Conservation (phyloP, 1,284 basidiomycete genomes). For the Rhodotorula sp. region DNA sequence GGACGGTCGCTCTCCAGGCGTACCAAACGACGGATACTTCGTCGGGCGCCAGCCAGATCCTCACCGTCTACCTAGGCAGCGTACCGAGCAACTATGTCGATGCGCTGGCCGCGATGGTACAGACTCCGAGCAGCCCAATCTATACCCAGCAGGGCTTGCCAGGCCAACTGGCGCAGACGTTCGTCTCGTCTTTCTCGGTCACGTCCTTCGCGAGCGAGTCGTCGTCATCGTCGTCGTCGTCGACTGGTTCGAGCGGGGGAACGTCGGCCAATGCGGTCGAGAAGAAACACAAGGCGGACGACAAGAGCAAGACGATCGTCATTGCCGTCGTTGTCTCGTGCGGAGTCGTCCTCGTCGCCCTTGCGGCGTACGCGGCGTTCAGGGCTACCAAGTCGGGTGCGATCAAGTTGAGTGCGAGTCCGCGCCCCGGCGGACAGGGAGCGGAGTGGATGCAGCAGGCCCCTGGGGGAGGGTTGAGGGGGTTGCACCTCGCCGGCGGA, state of each 20-base stretch:
- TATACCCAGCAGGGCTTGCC: conserved; percentile 34
- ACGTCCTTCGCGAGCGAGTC: conserved; percentile 22
- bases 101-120: conserved; percentile 37
- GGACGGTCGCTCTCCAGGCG: conserved; percentile 39
- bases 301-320: conserved; percentile 38
- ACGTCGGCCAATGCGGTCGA: background rate
- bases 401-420: conserved; percentile 16
- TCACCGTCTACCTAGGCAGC: conserved; percentile 38
- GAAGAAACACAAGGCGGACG: background rate
- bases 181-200: conserved; percentile 38
- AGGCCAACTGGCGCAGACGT: conserved; percentile 35
- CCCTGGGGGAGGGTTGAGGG: conserved; percentile 4
- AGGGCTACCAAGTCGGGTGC: conserved; percentile 37
- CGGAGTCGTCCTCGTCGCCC: conserved; percentile 32
- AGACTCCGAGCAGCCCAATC: conserved; percentile 29
- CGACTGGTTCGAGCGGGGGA: background rate
- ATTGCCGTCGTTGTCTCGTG: conserved; percentile 39
- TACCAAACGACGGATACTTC: conserved; percentile 32
- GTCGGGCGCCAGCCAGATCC: conserved; percentile 27
- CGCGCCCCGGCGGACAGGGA: background rate
- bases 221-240: conserved; percentile 3
- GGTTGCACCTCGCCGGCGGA: conserved; percentile 32
- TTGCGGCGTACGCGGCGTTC: conserved; percentile 37
- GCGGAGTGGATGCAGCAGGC: conserved; percentile 1
- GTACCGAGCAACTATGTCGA: conserved; percentile 37